Evolutionary conservation across 1,284 basidiomycete species (phyloP).

Genomic region (Ceratobasidium sp.): DNA sequence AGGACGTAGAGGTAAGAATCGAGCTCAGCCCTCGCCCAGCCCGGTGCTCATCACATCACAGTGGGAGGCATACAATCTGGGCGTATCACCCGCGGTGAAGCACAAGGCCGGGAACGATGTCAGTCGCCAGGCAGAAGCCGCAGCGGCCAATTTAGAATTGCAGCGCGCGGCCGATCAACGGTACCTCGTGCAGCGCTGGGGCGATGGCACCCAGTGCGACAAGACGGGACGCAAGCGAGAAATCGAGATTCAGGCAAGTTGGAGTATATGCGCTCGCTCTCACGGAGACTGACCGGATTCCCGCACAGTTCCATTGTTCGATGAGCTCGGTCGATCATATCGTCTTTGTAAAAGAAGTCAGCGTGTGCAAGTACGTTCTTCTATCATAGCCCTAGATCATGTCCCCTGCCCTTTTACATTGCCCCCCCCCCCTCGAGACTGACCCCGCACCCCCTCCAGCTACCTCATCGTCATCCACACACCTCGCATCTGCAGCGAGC

Average conservation of each 20-base stretch:
- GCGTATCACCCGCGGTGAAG: constrained; percentile 73
- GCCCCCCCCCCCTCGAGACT: constrained; percentile 25
- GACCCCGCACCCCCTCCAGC: constrained; percentile 56
- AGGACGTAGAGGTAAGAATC: constrained; percentile 77
- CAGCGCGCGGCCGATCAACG: constrained; percentile 81
- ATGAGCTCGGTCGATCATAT: constrained; percentile 78
- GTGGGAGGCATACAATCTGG: constrained; percentile 86
- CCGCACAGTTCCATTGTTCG: constrained; percentile 89
- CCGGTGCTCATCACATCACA: constrained; percentile 56
- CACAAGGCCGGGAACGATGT: constrained; percentile 65
- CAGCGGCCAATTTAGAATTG: constrained; percentile 74
- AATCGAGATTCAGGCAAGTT: constrained; percentile 90
- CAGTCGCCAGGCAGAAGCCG: constrained; percentile 64
- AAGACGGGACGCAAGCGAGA: constrained; percentile 86
- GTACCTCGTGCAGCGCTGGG: constrained; percentile 90
- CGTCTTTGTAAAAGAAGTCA: constrained; percentile 49
- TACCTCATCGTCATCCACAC: constrained; percentile 94
- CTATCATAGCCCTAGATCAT: constrained; percentile 6
- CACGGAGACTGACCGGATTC: not conserved
- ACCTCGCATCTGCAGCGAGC: constrained; percentile 89
- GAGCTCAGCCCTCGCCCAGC: constrained; percentile 41
- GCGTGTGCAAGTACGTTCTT: constrained; percentile 44
- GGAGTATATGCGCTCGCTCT: constrained; percentile 4
- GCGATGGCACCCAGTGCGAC: constrained; percentile 90
- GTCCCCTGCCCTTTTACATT: not conserved